Base-by-base conservation (phyloP, 495 filamentous ascomycete genomes). In the Glarea lozoyensis region DNA sequence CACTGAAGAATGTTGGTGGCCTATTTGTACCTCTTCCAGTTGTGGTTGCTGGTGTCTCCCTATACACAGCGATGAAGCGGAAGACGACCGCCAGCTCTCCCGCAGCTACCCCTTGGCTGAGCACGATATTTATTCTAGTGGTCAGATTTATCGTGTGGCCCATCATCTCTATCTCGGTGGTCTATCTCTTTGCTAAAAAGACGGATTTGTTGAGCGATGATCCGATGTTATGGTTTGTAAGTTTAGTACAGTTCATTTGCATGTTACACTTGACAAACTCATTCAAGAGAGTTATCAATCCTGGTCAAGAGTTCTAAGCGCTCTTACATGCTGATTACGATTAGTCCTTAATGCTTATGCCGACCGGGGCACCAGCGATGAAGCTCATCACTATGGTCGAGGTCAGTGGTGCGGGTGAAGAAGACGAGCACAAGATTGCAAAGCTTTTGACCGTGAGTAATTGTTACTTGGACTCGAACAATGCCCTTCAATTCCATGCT, bases 11-110 rank as follows among this genome's bases (percentile, higher is more conserved):
- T 43, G 65, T 87, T 12, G 82, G 85, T 1, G 66, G 70, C 0
- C 62, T 88, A 3, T 90, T 90, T 54, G 77, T 84, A 1, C 69
- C 75, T 0, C 60, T 87, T 17, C 84, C 85, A 46, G 74, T 87
- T 18, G 71, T 88, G 18, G 69, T 86, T 0, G 80, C 83, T n/a
- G 82, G 84, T 0, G 72, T 81, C 21, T 81, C 83, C 47, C 59
- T 88, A 1, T 73, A 72, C 19, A 63, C 66, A 31, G 66, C 63
- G 36, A 54, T 79, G 53, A 57, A 66, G 30, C 63, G 65, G 42
- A 75, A 69, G 53, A 61, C 62, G 21, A 71, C 67, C 37, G 55
- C 57, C 9, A 65, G 61, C 24, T 70, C 68, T 3, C 35, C 41
- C 6, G 32, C 53, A 12, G 42, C 39, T 10, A 66, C 81, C 9